Evolutionary conservation across 2,329 filamentous ascomycete species (phyloP).

Genomic region (Exophiala dermatitidis): DNA sequence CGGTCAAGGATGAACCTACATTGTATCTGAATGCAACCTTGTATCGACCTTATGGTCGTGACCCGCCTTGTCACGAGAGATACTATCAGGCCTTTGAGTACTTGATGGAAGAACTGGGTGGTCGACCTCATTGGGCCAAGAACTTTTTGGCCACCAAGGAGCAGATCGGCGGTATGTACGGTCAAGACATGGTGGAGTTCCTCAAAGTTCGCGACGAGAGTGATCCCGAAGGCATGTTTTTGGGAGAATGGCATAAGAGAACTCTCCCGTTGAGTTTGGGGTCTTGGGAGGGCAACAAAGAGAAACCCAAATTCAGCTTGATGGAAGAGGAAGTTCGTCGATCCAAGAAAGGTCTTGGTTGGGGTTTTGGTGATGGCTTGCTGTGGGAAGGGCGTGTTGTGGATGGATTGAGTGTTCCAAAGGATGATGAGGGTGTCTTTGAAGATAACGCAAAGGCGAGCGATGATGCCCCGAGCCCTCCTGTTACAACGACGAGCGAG

Average conservation of each 20-base stretch:
- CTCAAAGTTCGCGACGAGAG: slow-evolving; percentile 59
- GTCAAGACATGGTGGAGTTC: slow-evolving; percentile 59
- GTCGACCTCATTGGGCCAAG: slow-evolving; percentile 85
- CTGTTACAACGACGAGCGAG: slow-evolving; percentile 38
- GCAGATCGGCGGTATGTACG: slow-evolving; percentile 63
- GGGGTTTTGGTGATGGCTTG: slow-evolving; percentile 24
- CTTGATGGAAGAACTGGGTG: slow-evolving; percentile 78
- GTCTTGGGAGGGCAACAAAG: slow-evolving; percentile 21
- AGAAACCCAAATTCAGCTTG: slow-evolving; percentile 10
- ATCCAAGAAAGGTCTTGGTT: slow-evolving; percentile 22
- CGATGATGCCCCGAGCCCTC: slow-evolving; percentile 31
- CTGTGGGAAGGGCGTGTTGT: slow-evolving; percentile 22
- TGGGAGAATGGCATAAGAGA: slow-evolving; percentile 81
- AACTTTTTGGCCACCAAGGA: slow-evolving; percentile 61
- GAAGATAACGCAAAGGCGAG: neutral
- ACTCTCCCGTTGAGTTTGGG: slow-evolving; percentile 45
- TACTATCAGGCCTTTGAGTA: slow-evolving; percentile 90
- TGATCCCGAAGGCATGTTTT: slow-evolving; percentile 78
- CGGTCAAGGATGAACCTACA: slow-evolving; percentile 59
- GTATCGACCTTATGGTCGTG: slow-evolving; percentile 70
- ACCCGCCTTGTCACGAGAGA: slow-evolving; percentile 66
- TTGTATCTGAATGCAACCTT: slow-evolving; percentile 86
- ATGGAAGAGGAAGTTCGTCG: slow-evolving; percentile 20
- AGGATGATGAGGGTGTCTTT: neutral
- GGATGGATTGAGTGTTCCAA: neutral